Percentiles rank a stretch among this genome's conserved stretches.
These are phyloP conservation scores for Rhipidocladum racemiflorum DNA, from an alignment of 176 grass and related monocot species.

Conservation along the genomic window DNA sequence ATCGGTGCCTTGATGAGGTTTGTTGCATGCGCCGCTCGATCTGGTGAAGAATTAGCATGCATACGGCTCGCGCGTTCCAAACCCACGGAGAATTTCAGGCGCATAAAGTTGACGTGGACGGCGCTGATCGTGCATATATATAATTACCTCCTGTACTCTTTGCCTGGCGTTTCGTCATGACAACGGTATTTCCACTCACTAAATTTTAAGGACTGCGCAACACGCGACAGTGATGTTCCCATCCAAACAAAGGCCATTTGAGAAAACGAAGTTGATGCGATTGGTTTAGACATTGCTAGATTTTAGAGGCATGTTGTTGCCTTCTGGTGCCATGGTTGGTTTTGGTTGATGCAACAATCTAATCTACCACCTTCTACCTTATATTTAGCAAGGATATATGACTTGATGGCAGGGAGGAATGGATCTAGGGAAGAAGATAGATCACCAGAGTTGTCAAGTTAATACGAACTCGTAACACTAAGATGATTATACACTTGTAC, in stretches of 20 bases:
- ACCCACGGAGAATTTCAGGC: slow-evolving; percentile 12
- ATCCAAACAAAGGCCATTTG: neutral
- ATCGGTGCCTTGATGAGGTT: slow-evolving; percentile 18
- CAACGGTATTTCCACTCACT: neutral
- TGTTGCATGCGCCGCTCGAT: slow-evolving; percentile 16
- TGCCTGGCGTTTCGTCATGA: neutral
- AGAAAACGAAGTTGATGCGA: neutral
- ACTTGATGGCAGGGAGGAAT: too few species aligned
- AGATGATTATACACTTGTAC: too few species aligned
- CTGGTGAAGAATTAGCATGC: neutral
- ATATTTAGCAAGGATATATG: too few species aligned
- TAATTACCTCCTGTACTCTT: neutral
- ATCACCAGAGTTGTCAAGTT: too few species aligned
- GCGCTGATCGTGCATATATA: neutral
- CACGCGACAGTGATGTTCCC: slow-evolving; percentile 8
- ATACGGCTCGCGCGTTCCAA: neutral
- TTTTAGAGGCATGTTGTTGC: neutral
- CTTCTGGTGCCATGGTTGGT: slow-evolving; percentile 20
- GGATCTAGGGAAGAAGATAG: too few species aligned
- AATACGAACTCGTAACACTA: neutral
- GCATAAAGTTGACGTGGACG: slow-evolving; percentile 37
- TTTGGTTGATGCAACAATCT: slow-evolving; percentile 35
- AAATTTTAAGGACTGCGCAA: neutral
- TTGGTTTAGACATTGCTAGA: neutral
- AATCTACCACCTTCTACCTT: slow-evolving; percentile 24